Base-by-base conservation (phyloP, 345 rosid genomes). In the Melaleuca quinquenervia region DNA sequence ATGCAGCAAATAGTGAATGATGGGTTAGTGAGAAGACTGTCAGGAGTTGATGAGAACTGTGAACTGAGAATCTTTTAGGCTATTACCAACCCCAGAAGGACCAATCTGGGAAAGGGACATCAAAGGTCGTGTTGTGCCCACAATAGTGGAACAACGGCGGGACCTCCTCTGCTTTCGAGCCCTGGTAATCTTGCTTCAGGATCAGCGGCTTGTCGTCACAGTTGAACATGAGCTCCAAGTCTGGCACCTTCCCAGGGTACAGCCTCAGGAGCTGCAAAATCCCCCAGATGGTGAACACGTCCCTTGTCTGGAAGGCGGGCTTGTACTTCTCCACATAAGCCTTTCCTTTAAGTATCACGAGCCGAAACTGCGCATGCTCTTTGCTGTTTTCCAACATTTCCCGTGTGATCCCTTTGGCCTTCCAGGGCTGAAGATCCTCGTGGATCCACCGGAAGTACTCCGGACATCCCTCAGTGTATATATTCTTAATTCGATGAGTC, bases 1-100 rank as follows among this genome's bases (percentile, higher is more conserved):
- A 8, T 16, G 78, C 24, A 64, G 78, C 13, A 1, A 32, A 32
- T 64, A 32, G 78, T 16, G 22, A 90, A 92, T 11, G 93, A 91
- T 93, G 93, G 91, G 83, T 91, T 93, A 0, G 94, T 92, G 85
- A 92, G 89, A 45, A 45, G 91, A 91, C 21, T 89, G 88, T 86
- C 91, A 92, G 82, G 87, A 74, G 45, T 90, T 85, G 87, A 83
- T 74, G 29, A 24, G 26, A 56, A 60, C 11, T 64, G 78, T 32
- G 78, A 64, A 85, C 32, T 87, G 86, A 53, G 91, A 89, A 0
- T 91, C 90, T 11, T 93, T 89, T 50, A 62, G 64, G n/a, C 62
- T 49, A 82, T 84, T 91, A 95, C 98, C 96, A 93, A 44, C 94
- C 96, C 98, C 98, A 94, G 86, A 95, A 95, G 90, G 95, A 89